Conservation (phyloP, 2,329 filamentous ascomycete genomes). For the Cladophialophora chaetospira region DNA sequence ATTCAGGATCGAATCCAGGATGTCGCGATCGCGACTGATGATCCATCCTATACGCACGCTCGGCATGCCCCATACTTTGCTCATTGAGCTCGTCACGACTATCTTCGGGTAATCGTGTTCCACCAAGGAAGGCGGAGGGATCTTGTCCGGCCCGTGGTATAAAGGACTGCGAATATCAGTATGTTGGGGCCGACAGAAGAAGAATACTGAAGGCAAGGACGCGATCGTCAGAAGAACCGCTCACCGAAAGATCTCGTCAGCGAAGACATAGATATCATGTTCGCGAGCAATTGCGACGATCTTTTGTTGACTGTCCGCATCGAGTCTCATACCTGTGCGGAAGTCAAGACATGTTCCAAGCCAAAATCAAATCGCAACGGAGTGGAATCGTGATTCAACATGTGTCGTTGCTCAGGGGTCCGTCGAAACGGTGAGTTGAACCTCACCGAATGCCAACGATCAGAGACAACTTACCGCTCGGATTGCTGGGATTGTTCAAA, state of each 20-base stretch:
- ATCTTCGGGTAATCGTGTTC: slow-evolving; percentile 64
- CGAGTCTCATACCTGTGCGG: slow-evolving; percentile 60
- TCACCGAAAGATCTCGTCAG: slow-evolving; percentile 83
- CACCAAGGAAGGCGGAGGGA: slow-evolving; percentile 36
- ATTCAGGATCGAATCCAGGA: slow-evolving; percentile 65
- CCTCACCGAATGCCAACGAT: not conserved
- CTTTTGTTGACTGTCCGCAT: slow-evolving; percentile 60
- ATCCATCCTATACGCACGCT: slow-evolving; percentile 84
- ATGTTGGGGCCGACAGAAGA: too few species aligned
- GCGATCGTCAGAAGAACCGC: too few species aligned
- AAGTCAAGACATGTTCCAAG: not conserved
- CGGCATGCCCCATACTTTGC: slow-evolving; percentile 81
- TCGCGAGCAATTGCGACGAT: slow-evolving; percentile 66
- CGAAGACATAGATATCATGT: slow-evolving; percentile 67
- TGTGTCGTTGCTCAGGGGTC: not conserved
- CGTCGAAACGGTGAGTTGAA: not conserved
- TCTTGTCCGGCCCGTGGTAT: slow-evolving; percentile 73
- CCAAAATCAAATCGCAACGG: not conserved
- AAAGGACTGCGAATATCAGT: too few species aligned
- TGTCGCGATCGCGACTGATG: slow-evolving; percentile 63
- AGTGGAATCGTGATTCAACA: not conserved
- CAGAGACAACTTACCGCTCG: slow-evolving; percentile 56
- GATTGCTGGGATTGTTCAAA: slow-evolving; percentile 79
- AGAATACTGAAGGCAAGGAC: too few species aligned
- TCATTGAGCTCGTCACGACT: slow-evolving; percentile 77